These are phyloP conservation scores for Kuraishia piskuri DNA, from an alignment of 805 yeast species.

Conservation along the genomic window DNA sequence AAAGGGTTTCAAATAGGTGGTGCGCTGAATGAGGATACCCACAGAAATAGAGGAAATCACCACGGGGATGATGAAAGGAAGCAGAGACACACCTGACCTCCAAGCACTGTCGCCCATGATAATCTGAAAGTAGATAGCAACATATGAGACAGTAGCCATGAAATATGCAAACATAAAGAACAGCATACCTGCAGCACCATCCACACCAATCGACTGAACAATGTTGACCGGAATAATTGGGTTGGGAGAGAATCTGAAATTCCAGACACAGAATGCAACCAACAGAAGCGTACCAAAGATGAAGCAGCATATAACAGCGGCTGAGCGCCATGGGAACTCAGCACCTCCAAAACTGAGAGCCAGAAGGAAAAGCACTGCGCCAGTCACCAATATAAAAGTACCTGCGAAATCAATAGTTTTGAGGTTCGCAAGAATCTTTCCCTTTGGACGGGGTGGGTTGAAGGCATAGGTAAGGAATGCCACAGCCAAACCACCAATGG, in stretches of 20 bases:
- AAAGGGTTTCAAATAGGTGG: conserved; percentile 32
- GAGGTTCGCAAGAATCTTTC: background rate
- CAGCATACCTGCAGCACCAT: conserved; percentile 12
- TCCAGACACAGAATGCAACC: conserved; percentile 28
- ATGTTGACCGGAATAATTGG: conserved; percentile 41
- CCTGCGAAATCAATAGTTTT: conserved; percentile 38
- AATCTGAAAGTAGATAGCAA: conserved; percentile 42
- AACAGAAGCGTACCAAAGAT: conserved; percentile 33
- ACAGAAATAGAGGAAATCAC: conserved; percentile 28
- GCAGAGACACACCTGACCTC: conserved; percentile 35
- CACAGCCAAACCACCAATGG: conserved; percentile 48
- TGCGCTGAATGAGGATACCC: conserved; percentile 29
- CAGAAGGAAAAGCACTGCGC: conserved; percentile 33
- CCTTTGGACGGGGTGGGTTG: conserved; percentile 28
- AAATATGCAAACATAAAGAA: conserved; percentile 22
- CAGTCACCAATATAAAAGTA: conserved; percentile 29
- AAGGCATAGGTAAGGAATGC: conserved; percentile 28
- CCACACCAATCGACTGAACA: conserved; percentile 25
- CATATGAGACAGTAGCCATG: conserved; percentile 34
- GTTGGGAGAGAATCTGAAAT: conserved; percentile 28
- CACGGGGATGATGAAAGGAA: conserved; percentile 36
- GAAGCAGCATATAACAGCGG: conserved; percentile 40
- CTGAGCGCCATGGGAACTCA: conserved; percentile 44
- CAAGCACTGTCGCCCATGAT: conserved; percentile 32
- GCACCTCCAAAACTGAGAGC: conserved; percentile 48